Base-by-base conservation (phyloP, 2,329 filamentous ascomycete genomes). In the Clarireedia hainanense region DNA sequence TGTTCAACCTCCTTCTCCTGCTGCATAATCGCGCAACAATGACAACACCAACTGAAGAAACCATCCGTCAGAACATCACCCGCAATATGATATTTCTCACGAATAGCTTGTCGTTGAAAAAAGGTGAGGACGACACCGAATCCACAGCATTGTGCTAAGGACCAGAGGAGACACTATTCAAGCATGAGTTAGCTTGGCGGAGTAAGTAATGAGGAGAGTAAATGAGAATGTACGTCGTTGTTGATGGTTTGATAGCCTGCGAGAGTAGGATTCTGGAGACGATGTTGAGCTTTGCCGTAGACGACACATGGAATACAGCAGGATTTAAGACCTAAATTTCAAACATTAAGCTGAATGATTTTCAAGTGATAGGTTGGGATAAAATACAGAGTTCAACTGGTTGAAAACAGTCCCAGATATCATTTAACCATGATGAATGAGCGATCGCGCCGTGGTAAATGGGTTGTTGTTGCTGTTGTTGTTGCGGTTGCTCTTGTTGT, bases 21-120 rank as follows among this genome's bases (percentile, higher is more conserved):
- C 37, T 66, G 64, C 9, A 67, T 64, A 6, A 67, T 30, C 3
- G 61, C 49, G 52, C 65, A 67, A 55, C 64, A 67, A n/a, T 52
- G 52, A 53, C 65, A 67, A 60, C 68, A 74, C 40, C 64, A 67
- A 26, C 69, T 68, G 30, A 67, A 64, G n/a, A 72, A 65, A 54
- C 71, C 73, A 30, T 67, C 68, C 1, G 67, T 60, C 4, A 72
- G 63, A 1, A 69, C 61, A 45, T 55, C 46, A 7, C 70, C 73
- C 10, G 66, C 64, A 61, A 67, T 62, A 26, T 48, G 51, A 52
- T 64, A 65, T 26, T 53, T 52, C 14, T 58, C 48, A 6, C 64
- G 61, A 37, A 65, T 58, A 10, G 61, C 57, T 9, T 36, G 26
- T 34, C 64, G 65, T 46, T 63, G 61, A 52, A 65, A 39, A 37